Evolutionary conservation across 371 early-diverging fungal species (phyloP), one percentile per base, ranked within the genome.

Genomic region (Choanephora cucurbitarum): DNA sequence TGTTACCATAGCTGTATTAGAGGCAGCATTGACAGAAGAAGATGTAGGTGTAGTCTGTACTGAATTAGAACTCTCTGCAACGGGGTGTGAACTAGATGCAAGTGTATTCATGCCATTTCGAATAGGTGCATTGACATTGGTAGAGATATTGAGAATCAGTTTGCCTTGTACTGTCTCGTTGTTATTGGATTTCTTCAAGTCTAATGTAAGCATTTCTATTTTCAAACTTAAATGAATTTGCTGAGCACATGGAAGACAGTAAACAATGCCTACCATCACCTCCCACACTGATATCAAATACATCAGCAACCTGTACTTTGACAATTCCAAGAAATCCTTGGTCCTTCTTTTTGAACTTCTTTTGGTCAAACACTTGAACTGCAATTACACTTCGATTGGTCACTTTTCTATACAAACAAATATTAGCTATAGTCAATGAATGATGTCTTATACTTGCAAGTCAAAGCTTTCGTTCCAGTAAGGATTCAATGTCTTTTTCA

Each of bases 281-380:
- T 42, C 87, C 89, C n/a, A 72, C 57, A 53, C 72, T 73, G 5
- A 88, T 71, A 59, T 95, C 89, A 66, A 96, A 84, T 21, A 95
- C 81, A 62, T 82, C 82, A 52, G 86, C 80, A 58, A 96, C 83
- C 63, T 89, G 84, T 11, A 95, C 80, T 63, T 94, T 94, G 54
- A 95, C 84, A 22, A 95, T 94, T 28, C 98, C 98, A 19, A 98
- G 74, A 69, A 96, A 95, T 0, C 98, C 97, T 73, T 96, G 96
- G 58, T 90, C 87, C 67, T 86, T 89, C 82, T 91, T 93, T 77
- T 94, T 95, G 71, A 92, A 96, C 69, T 93, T 94, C 67, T 90
- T 86, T 75, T 96, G 96, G 74, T 98, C 98, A 81, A 96, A 98
- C 21, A 98, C 88, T 72, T 98, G 96, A 34, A 96, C 89, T 1